A percentile compares a stretch with the other conserved stretches of the same genome.
These are phyloP conservation scores for Solanum raphanifolium DNA, from an alignment of 257 asterid species.

Conservation along the genomic window DNA sequence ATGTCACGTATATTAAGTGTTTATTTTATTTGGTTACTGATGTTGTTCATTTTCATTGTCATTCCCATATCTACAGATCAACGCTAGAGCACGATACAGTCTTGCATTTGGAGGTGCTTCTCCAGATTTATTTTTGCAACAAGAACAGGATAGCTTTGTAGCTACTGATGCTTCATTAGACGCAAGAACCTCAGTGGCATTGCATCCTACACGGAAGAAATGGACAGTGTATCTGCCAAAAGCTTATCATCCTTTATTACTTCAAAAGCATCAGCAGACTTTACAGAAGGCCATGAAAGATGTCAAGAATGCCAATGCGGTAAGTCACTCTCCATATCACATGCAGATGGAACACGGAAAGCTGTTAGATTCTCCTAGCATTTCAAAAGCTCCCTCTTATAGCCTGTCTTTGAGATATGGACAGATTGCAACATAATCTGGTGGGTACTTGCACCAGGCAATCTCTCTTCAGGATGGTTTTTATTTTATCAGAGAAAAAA, in stretches of 20 bases:
- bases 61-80: constrained; percentile 39
- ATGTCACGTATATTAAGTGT: background rate
- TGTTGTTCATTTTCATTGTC: background rate
- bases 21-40: background rate
- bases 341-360: background rate
- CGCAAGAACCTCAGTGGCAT: constrained; percentile 20
- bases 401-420: background rate
- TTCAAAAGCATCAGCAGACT: constrained; percentile 62
- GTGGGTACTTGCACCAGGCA: background rate
- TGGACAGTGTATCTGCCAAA: constrained; percentile 81
- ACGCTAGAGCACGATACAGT: constrained; percentile 87
- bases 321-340: constrained; percentile 27
- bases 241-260: constrained; percentile 78
- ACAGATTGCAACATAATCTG: background rate
- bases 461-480: background rate
- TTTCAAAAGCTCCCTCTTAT: background rate
- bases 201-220: constrained; percentile 35
- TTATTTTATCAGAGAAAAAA: background rate
- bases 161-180: constrained; percentile 21
- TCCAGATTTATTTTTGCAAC: constrained; percentile 70
- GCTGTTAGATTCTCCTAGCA: background rate
- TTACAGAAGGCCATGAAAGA: constrained; percentile 64
- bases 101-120: constrained; percentile 74
- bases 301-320: constrained; percentile 67
- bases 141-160: constrained; percentile 28